These are phyloP conservation scores for Acrodontium crateriforme DNA, from an alignment of 2,329 filamentous ascomycete species.

Conservation along the genomic window DNA sequence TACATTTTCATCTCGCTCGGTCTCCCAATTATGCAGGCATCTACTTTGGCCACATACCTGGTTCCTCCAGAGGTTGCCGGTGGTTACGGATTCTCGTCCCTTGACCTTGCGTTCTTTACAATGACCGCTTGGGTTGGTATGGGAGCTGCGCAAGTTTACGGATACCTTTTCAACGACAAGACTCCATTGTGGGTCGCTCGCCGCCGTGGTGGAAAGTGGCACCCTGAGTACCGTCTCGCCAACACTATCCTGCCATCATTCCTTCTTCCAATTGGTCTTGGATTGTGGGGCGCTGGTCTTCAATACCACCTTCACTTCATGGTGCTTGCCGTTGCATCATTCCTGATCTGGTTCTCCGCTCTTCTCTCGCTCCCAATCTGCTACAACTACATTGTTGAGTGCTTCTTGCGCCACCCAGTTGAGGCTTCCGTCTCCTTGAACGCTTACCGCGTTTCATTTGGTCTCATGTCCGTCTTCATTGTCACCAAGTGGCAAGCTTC, in stretches of 20 bases:
- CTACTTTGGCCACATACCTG: conserved; percentile 21
- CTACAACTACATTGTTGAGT: conserved; percentile 20
- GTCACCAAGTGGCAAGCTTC: conserved; percentile 3
- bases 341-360: conserved; percentile 27
- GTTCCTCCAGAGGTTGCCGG: conserved; percentile 23
- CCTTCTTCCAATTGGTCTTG: conserved; percentile 22
- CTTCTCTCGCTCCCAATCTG: conserved; percentile 20
- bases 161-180: conserved; percentile 26
- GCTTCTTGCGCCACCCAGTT: conserved; percentile 24
- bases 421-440: conserved; percentile 25
- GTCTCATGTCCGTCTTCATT: conserved; percentile 5
- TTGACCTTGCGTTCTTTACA: conserved; percentile 27
- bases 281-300: conserved; percentile 26
- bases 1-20: conserved; percentile 26
- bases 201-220: conserved; percentile 22
- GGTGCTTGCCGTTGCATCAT: conserved; percentile 27
- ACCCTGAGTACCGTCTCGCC: conserved; percentile 27
- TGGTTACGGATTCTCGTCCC: conserved; percentile 30
- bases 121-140: conserved; percentile 31
- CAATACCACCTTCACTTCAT: conserved; percentile 29
- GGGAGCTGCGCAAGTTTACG: conserved; percentile 23
- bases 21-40: conserved; percentile 7
- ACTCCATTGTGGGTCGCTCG: conserved; percentile 24
- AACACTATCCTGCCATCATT: conserved; percentile 8
- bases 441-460: conserved; percentile 12